Percentiles rank a stretch among this genome's conserved stretches.
Conservation (phyloP, 768 basidiomycete genomes). For the Dacryopinax spathularia region DNA sequence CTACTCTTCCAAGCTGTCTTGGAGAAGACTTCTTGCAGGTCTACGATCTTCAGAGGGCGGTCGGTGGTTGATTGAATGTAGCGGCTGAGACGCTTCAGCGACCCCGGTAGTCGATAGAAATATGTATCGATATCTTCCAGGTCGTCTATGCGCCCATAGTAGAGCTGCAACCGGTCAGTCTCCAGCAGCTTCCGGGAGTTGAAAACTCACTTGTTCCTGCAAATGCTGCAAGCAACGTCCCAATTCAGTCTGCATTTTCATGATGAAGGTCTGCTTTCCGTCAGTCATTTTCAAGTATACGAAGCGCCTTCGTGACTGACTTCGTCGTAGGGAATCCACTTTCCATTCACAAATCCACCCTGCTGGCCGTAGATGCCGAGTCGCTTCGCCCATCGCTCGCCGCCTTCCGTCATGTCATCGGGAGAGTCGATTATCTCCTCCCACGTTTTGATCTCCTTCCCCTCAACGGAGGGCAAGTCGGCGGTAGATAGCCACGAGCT, state of each 20-base stretch:
- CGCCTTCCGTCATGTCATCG: neutral
- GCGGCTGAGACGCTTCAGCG: slow-evolving; percentile 53
- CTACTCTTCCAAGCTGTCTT: slow-evolving; percentile 32
- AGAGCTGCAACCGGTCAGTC: slow-evolving; percentile 32
- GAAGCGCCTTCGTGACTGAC: slow-evolving; percentile 30
- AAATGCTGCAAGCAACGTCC: slow-evolving; percentile 47
- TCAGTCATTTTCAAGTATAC: neutral
- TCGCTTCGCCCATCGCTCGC: slow-evolving; percentile 12
- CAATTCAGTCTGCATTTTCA: slow-evolving; percentile 47
- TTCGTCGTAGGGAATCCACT: slow-evolving; percentile 50
- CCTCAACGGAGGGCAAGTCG: slow-evolving; percentile 20
- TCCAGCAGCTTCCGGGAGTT: neutral
- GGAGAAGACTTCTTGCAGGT: slow-evolving; percentile 41
- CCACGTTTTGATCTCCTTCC: slow-evolving; percentile 31
- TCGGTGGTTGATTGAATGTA: slow-evolving; percentile 48
- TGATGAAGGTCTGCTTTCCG: slow-evolving; percentile 44
- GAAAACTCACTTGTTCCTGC: slow-evolving; percentile 48
- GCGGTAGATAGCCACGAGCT: neutral
- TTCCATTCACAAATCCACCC: slow-evolving; percentile 68
- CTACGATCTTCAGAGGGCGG: slow-evolving; percentile 38
- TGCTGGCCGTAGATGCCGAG: slow-evolving; percentile 38
- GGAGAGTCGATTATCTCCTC: slow-evolving; percentile 30
- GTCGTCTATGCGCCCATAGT: slow-evolving; percentile 33
- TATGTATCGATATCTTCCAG: slow-evolving; percentile 53
- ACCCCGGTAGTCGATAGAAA: slow-evolving; percentile 80